These are phyloP conservation scores for Dendrocalamus latiflorus DNA, from an alignment of 202 grass and related monocot genomes.

Conservation along the genomic window DNA sequence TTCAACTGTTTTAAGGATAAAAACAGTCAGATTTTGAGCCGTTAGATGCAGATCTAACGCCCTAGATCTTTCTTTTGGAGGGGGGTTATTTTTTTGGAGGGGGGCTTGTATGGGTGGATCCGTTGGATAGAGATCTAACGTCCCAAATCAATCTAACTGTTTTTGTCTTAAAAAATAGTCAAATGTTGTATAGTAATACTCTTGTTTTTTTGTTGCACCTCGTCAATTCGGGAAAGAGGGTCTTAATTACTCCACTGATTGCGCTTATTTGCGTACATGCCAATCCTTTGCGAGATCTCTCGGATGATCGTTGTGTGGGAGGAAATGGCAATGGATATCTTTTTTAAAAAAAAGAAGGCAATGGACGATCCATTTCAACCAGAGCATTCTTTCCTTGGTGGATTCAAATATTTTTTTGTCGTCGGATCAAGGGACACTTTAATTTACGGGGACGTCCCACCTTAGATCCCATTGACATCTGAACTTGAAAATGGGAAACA, in stretches of 20 bases:
- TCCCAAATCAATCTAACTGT: too few relatives aligned
- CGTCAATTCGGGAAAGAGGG: neutral
- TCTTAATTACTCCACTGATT: neutral
- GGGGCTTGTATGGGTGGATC: too few relatives aligned
- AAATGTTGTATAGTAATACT: too few relatives aligned
- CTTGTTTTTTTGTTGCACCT: neutral
- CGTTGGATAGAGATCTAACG: too few relatives aligned
- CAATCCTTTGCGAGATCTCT: neutral
- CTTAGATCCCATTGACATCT: slow-evolving; percentile 13
- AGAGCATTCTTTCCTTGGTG: neutral
- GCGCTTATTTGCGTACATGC: neutral
- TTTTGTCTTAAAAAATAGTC: too few relatives aligned
- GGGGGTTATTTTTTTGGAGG: too few relatives aligned
- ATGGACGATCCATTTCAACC: neutral
- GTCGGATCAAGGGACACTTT: neutral
- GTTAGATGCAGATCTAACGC: too few relatives aligned
- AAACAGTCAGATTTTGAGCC: too few relatives aligned
- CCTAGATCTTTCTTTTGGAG: too few relatives aligned
- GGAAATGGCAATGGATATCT: neutral
- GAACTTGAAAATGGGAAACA: slow-evolving; percentile 10
- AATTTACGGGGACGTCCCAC: neutral
- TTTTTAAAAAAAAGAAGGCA: neutral
- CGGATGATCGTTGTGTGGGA: neutral
- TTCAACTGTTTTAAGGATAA: too few relatives aligned
- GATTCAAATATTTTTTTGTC: neutral